A percentile compares a stretch with the other conserved stretches of the same genome.
phyloP scores from a whole-genome alignment of 495 filamentous ascomycete species.

The Penicillium antarcticum region DNA sequence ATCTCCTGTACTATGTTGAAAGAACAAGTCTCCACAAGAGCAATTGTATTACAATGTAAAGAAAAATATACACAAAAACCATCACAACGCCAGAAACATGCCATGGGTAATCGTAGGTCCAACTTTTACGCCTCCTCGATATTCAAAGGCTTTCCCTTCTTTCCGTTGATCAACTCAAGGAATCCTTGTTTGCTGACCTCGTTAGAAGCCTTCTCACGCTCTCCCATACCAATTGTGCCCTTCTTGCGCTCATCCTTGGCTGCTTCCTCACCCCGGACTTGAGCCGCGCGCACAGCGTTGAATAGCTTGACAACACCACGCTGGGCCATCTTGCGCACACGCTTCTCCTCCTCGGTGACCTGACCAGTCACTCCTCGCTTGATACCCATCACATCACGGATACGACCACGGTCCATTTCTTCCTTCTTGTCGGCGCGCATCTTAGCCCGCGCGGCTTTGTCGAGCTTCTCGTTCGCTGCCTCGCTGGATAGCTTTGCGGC shows the following conservation, averaged over 20 bases:
- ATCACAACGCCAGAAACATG: conserved; percentile 40
- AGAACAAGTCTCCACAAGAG: conserved; percentile 22
- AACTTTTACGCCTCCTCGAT: conserved; percentile 46
- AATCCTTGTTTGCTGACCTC: conserved; percentile 98
- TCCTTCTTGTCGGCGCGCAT: conserved; percentile 76
- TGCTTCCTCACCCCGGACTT: conserved; percentile 78
- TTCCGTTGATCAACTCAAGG: conserved; percentile 75
- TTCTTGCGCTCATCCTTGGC: conserved; percentile 62
- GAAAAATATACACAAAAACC: conserved; percentile 17
- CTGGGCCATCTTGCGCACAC: conserved; percentile 80
- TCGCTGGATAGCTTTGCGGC: conserved; percentile 64
- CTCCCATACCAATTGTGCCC: conserved; percentile 68
- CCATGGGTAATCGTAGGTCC: conserved; percentile 26
- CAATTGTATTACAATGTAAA: conserved; percentile 16
- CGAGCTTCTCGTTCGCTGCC: conserved; percentile 70
- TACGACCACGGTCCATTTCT: conserved; percentile 80
- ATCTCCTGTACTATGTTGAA: conserved; percentile 28
- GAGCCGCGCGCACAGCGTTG: conserved; percentile 88
- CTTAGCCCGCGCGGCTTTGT: conserved; percentile 72
- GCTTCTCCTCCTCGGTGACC: conserved; percentile 74
- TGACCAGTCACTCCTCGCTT: conserved; percentile 43
- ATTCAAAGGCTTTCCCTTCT: conserved; percentile 48
- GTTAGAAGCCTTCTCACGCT: conserved; percentile 77
- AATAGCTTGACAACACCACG: conserved; percentile 92
- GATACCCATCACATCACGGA: conserved; percentile 75